Evolutionary conservation across 2,329 filamentous ascomycete genomes (phyloP).

Genomic region (Monosporascus sp.): DNA sequence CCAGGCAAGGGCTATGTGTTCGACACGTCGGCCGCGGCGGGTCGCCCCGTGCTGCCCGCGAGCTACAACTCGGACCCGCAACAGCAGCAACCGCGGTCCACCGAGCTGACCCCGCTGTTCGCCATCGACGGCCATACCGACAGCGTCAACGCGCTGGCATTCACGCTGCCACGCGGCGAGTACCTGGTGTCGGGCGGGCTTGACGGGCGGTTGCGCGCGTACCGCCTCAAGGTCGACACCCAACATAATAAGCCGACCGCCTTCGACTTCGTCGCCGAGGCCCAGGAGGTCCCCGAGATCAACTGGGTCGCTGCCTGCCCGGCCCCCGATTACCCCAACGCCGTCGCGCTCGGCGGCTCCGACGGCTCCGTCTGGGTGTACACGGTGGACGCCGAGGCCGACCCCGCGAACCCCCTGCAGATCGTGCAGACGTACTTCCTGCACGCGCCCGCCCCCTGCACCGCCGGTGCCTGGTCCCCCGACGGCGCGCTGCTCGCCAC

Average conservation of each 20-base stretch:
- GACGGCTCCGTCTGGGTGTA: conserved; percentile 97
- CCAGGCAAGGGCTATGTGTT: conserved; percentile 82
- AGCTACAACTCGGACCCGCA: conserved; percentile 67
- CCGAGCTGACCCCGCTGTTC: conserved; percentile 60
- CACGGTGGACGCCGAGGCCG: conserved; percentile 62
- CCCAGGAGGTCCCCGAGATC: conserved; percentile 88
- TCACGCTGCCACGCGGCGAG: conserved; percentile 77
- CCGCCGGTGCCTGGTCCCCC: conserved; percentile 84
- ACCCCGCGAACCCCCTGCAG: conserved; percentile 57
- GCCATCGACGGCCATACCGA: conserved; percentile 87
- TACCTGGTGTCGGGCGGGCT: conserved; percentile 83
- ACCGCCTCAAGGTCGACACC: conserved; percentile 46
- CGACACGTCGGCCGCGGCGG: conserved; percentile 61
- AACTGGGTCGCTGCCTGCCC: conserved; percentile 85
- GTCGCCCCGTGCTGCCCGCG: conserved; percentile 65
- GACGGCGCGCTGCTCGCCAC: conserved; percentile 84
- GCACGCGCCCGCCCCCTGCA: conserved; percentile 72
- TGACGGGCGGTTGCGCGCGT: conserved; percentile 75
- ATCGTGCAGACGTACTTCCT: conserved; percentile 91
- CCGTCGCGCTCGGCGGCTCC: conserved; percentile 78
- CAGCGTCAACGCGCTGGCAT: conserved; percentile 80
- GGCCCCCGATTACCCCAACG: conserved; percentile 64
- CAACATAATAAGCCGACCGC: conserved; percentile 37
- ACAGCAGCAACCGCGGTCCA: conserved; percentile 45
- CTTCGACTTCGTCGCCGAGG: conserved; percentile 64